A percentile compares a stretch with the other conserved stretches of the same genome.
Conservation (phyloP, 176 grass and related monocot genomes). For the Pontederia paniculata region DNA sequence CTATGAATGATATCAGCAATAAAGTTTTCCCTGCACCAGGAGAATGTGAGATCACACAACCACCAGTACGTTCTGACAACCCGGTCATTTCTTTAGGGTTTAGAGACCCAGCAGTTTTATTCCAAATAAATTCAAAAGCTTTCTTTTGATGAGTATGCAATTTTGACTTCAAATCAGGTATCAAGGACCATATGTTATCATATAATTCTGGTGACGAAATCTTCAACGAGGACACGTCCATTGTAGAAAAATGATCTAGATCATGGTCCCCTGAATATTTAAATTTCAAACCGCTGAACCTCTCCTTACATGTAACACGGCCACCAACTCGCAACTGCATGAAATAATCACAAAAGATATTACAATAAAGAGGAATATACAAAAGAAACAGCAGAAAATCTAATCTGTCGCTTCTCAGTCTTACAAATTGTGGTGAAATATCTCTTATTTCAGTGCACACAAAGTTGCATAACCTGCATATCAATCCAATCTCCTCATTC, state of each 20-base stretch:
- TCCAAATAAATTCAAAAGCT: conserved; percentile 91
- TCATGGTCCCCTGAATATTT: conserved; percentile 11
- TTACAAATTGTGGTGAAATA: conserved; percentile 63
- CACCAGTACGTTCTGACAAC: conserved; percentile 37
- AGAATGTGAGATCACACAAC: conserved; percentile 85
- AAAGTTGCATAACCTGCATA: conserved; percentile 49
- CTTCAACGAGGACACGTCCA: conserved; percentile 23
- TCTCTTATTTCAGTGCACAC: conserved; percentile 58
- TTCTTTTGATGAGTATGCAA: conserved; percentile 63
- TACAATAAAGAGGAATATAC: neutral
- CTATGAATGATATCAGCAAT: conserved; percentile 61
- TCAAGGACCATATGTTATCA: conserved; percentile 54
- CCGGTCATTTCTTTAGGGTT: conserved; percentile 44
- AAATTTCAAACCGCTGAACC: conserved; percentile 5
- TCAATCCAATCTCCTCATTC: conserved; percentile 51
- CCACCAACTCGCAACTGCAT: conserved; percentile 31
- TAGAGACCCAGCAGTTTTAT: conserved; percentile 43
- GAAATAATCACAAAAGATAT: conserved; percentile 7
- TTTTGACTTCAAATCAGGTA: conserved; percentile 46
- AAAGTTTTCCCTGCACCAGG: conserved; percentile 87
- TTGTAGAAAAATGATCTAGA: conserved; percentile 26
- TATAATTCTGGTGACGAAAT: conserved; percentile 22
- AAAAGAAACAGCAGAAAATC: neutral
- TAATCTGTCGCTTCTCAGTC: neutral
- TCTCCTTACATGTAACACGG: conserved; percentile 23